Conservation (phyloP, 1,284 basidiomycete genomes). For the Stereum hirsutum region DNA sequence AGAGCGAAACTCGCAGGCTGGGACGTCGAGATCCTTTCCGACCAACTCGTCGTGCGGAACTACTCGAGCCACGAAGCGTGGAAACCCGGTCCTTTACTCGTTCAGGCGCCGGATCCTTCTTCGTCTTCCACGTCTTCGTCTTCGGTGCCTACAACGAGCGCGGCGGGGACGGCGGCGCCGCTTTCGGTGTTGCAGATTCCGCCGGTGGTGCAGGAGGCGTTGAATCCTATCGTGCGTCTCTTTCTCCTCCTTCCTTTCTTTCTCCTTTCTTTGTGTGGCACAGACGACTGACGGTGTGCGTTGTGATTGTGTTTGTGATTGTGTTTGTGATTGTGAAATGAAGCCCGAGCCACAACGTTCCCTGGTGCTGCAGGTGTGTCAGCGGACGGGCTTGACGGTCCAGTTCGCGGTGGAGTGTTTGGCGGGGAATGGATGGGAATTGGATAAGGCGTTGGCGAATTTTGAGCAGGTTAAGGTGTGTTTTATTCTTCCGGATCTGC, state of each 20-base stretch:
- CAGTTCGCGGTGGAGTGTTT: conserved; percentile 77
- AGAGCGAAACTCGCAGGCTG: conserved; percentile 78
- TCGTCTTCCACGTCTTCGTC: not conserved
- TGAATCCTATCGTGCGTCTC: conserved; percentile 46
- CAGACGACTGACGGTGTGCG: too few relatives aligned
- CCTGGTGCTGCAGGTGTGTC: conserved; percentile 57
- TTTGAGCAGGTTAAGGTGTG: conserved; percentile 77
- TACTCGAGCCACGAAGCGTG: conserved; percentile 82
- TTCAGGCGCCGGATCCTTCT: conserved; percentile 34
- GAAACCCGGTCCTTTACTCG: conserved; percentile 60
- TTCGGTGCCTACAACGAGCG: not conserved
- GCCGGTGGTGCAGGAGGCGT: conserved; percentile 39
- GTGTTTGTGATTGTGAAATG: conserved; percentile 9
- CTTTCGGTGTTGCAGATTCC: too few relatives aligned
- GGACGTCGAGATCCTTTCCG: conserved; percentile 86
- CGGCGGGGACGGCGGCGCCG: not conserved
- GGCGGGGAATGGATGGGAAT: conserved; percentile 73
- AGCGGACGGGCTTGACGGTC: conserved; percentile 68
- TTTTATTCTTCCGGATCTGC: conserved; percentile 9
- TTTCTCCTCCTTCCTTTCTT: conserved; percentile 5
- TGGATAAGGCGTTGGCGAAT: conserved; percentile 67
- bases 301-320: conserved; percentile 2
- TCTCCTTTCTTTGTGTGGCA: too few relatives aligned
- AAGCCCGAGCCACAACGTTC: conserved; percentile 63
- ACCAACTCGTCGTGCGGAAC: conserved; percentile 75